These are phyloP conservation scores for Pelargonium cotyledonis DNA, from an alignment of 441 rosid genomes.

Conservation along the genomic window DNA sequence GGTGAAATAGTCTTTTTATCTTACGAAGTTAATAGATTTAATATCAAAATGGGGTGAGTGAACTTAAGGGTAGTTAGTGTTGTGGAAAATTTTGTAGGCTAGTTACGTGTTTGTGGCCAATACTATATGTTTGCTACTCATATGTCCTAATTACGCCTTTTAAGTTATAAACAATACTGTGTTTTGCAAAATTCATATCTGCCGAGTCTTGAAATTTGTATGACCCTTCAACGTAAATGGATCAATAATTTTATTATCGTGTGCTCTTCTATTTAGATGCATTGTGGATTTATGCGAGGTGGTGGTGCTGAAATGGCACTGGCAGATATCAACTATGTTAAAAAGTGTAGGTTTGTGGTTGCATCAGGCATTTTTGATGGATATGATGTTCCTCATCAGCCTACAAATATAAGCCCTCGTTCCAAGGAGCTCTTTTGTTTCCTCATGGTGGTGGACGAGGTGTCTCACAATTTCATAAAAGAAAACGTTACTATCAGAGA, in stretches of 20 bases:
- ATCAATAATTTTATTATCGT: neutral
- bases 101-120: no score
- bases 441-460: constrained; percentile 84
- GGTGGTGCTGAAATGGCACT: constrained; percentile 85
- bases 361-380: constrained; percentile 93
- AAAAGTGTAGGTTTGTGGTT: constrained; percentile 77
- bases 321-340: constrained; percentile 48
- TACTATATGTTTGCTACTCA: no score
- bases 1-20: no score
- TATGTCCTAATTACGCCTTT: no score
- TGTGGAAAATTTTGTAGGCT: no score
- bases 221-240: neutral
- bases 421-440: constrained; percentile 82
- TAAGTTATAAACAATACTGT: no score
- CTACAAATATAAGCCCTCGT: constrained; percentile 65
- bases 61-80: no score
- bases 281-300: constrained; percentile 72
- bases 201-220: neutral
- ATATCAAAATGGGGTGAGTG: no score
- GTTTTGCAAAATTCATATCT: neutral
- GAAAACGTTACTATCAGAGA: constrained; percentile 54
- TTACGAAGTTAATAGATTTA: no score
- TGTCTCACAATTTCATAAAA: constrained; percentile 55
- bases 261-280: constrained; percentile 41
- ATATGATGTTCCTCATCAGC: constrained; percentile 84